Conservation (phyloP, 768 basidiomycete genomes). For the Boletus sp. region DNA sequence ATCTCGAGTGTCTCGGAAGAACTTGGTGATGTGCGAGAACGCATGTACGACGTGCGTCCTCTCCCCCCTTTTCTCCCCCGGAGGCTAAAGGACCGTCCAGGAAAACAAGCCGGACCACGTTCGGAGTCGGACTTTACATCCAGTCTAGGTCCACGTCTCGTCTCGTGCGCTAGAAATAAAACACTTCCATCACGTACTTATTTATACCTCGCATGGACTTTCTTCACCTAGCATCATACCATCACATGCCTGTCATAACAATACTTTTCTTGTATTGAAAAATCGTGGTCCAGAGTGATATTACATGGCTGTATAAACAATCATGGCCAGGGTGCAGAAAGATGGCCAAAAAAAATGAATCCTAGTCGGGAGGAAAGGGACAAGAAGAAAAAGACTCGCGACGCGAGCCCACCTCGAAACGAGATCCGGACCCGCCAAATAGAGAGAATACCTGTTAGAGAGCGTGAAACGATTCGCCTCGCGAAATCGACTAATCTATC, state of each 20-base stretch:
- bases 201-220: too few species aligned
- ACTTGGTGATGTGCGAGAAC: not conserved
- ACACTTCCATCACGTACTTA: too few species aligned
- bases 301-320: conserved; percentile 26
- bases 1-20: not conserved
- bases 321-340: conserved; percentile 10
- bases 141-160: too few species aligned
- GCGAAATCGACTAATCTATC: conserved; percentile 10
- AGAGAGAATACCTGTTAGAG: not conserved
- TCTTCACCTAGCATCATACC: too few species aligned
- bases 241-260: not conserved
- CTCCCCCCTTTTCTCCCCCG: too few species aligned
- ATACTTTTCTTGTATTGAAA: conserved; percentile 4
- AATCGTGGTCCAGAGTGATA: conserved; percentile 18
- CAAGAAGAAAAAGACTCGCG: not conserved
- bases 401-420: not conserved
- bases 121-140: too few species aligned
- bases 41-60: not conserved
- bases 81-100: too few species aligned
- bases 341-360: not conserved
- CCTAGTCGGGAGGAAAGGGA: not conserved
- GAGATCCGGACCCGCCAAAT: not conserved
- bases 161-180: too few species aligned
- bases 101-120: too few species aligned
- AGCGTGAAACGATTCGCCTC: not conserved